These are phyloP conservation scores for Aphanocladium album DNA, from an alignment of 2,329 filamentous ascomycete species.

Conservation along the genomic window DNA sequence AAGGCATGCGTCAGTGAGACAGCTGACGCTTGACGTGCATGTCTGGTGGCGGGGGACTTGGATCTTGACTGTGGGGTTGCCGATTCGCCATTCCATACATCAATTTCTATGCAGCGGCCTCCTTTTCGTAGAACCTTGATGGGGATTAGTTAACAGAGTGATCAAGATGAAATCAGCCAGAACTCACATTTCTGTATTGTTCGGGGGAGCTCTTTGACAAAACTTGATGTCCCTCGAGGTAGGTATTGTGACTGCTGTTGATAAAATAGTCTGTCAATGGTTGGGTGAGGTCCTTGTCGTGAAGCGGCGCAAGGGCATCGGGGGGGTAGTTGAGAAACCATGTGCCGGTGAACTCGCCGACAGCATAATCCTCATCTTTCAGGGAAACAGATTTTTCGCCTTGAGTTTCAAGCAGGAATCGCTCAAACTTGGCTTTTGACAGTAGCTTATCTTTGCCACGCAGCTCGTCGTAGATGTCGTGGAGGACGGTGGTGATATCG, in stretches of 20 bases:
- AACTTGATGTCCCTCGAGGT: slow-evolving; percentile 81
- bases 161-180: too few relatives aligned
- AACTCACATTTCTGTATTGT: slow-evolving; percentile 67
- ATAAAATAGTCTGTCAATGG: slow-evolving; percentile 89
- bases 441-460: slow-evolving; percentile 29
- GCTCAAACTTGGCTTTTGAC: slow-evolving; percentile 34
- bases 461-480: slow-evolving; percentile 42
- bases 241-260: slow-evolving; percentile 92
- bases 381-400: slow-evolving; percentile 34
- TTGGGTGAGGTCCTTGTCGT: slow-evolving; percentile 53
- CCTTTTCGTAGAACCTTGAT: slow-evolving; percentile 64
- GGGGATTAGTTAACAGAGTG: not conserved
- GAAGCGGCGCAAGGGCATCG: slow-evolving; percentile 39
- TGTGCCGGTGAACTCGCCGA: slow-evolving; percentile 46
- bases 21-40: slow-evolving; percentile 43
- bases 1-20: slow-evolving; percentile 36
- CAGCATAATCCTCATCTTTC: slow-evolving; percentile 37
- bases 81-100: slow-evolving; percentile 78
- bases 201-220: slow-evolving; percentile 71
- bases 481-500: slow-evolving; percentile 44
- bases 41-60: slow-evolving; percentile 36
- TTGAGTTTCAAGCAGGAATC: slow-evolving; percentile 48
- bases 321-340: slow-evolving; percentile 41
- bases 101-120: slow-evolving; percentile 89
- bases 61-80: slow-evolving; percentile 30